Conservation (phyloP, 1,284 basidiomycete species). For the Athelia psychrophila region DNA sequence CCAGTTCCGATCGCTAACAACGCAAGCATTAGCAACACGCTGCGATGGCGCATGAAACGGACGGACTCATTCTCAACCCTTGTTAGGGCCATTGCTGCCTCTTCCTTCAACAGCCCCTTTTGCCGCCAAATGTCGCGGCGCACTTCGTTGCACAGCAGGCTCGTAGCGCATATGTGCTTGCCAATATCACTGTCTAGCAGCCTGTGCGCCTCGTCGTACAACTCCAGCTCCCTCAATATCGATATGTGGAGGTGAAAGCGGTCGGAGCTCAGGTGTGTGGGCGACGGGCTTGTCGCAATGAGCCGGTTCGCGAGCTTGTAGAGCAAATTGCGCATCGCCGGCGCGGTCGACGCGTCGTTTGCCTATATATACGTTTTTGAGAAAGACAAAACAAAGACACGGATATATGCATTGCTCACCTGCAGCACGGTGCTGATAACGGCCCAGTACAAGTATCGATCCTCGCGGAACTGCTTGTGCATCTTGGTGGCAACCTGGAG, state of each 20-base stretch:
- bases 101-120: conserved; percentile 53
- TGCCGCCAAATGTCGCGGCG: conserved; percentile 65
- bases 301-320: conserved; percentile 72
- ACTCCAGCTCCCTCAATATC: conserved; percentile 65
- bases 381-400: not conserved
- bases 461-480: conserved; percentile 75
- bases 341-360: conserved; percentile 56
- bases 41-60: conserved; percentile 1
- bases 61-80: conserved; percentile 60
- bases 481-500: conserved; percentile 69
- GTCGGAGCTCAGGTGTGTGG: conserved; percentile 65
- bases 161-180: conserved; percentile 62
- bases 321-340: conserved; percentile 60
- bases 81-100: conserved; percentile 53
- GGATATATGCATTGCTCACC: conserved; percentile 34
- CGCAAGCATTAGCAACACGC: conserved; percentile 14
- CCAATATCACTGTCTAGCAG: conserved; percentile 70
- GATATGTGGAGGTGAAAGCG: conserved; percentile 73
- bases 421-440: conserved; percentile 79
- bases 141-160: conserved; percentile 71
- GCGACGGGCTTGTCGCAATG: conserved; percentile 54
- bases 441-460: conserved; percentile 82
- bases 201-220: conserved; percentile 67
- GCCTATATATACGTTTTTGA: conserved; percentile 39
- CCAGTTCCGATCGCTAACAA: conserved; percentile 78